Base-by-base conservation (phyloP, 306 rosid genomes). In the Lotus japonicus region DNA sequence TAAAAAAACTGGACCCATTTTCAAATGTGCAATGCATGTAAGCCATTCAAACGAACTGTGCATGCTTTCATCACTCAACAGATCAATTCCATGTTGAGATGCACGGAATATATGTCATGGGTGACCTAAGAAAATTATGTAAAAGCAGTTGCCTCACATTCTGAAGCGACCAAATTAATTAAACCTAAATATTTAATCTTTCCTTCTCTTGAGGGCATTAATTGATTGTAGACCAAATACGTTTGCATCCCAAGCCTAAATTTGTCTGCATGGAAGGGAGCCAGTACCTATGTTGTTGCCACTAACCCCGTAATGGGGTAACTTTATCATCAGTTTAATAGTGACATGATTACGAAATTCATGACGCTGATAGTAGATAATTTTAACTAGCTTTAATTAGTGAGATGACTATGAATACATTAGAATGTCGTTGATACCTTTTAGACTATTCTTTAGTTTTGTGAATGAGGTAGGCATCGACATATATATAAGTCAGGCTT, bases 211-310 rank as follows among this genome's bases (percentile, higher is more conserved):
- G 0, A 1, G 68, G 14, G 52, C 72, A 68, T 45, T 48, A 2
- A 55, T 54, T 73, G 21, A n/a, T n/a, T 67, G 54, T 73, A 67
- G 79, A 60, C 79, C 55, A 56, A 26, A 11, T 56, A 26, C 63
- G 74, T 72, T 61, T 48, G 71, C 44, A 7, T 39, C 17, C 78
- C 52, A 74, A 72, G 19, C 66, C 63, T 35, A 56, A 51, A 58
- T 68, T 33, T 88, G 95, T 88, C 83, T 66, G 77, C 80, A 11
- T 41, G 6, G 38, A 59, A 72, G 91, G 95, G 77, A 77, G 75
- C 91, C 78, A 72, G 58, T 58, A 9, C 83, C 84, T 74, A 38
- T 64, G 86, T 77, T 83, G 88, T 72, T 77, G 94, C 85, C 84
- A 64, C 73, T 81, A 31, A 76, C 69, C 77, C 84, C 71, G 80